Percentiles rank a stretch among this genome's conserved stretches.
Conservation (phyloP, 495 filamentous ascomycete species). For the Neurospora pannonica region DNA sequence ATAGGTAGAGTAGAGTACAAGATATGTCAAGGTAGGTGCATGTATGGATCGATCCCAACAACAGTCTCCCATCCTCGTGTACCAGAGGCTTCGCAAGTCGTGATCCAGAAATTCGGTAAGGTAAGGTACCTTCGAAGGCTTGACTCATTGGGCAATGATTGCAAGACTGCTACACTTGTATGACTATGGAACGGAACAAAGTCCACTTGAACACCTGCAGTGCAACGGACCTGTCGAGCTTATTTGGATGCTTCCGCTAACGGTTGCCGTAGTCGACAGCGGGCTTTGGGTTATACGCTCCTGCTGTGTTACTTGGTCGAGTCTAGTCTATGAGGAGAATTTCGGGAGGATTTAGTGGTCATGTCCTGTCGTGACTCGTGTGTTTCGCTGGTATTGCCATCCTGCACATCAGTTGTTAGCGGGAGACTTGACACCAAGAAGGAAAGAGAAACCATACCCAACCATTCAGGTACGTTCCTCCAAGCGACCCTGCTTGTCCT, state of each 20-base stretch:
- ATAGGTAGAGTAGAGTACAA: too few relatives aligned
- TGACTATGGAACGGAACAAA: not conserved
- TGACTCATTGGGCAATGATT: not conserved
- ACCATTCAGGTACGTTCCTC: not conserved
- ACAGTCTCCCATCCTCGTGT: not conserved
- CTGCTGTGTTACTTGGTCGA: not conserved
- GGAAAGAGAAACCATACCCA: not conserved
- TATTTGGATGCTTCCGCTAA: not conserved
- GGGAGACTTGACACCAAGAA: not conserved
- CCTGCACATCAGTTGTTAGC: not conserved
- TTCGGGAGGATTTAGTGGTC: not conserved
- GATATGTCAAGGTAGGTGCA: not conserved
- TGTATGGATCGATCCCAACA: not conserved
- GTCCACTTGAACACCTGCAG: not conserved
- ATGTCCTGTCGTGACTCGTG: not conserved
- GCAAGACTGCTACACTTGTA: not conserved
- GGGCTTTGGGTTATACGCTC: not conserved
- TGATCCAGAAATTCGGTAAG: not conserved
- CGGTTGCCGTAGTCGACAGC: not conserved
- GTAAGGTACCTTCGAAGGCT: too few relatives aligned
- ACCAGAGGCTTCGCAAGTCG: not conserved
- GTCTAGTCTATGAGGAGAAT: not conserved
- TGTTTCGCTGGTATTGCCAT: not conserved
- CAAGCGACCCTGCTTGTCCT: not conserved
- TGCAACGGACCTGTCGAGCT: not conserved